Percentiles rank a stretch among this genome's conserved stretches.
phyloP scores from a whole-genome alignment of 129 eudicot species.

The Kitagawia praeruptora region DNA sequence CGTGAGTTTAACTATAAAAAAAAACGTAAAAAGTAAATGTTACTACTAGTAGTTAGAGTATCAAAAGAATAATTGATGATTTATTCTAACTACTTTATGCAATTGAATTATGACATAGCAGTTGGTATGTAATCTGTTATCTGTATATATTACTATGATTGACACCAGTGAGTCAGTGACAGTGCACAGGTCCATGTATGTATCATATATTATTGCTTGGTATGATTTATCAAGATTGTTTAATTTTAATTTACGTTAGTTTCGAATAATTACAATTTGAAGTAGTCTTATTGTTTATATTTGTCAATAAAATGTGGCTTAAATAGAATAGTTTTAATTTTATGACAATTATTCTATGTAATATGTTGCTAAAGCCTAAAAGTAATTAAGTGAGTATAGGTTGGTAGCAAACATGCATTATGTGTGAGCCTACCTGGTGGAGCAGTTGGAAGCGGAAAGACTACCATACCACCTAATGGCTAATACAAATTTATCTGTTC shows the following conservation, averaged over 20 bases:
- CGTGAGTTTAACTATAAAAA: too few relatives aligned
- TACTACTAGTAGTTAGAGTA: too few relatives aligned
- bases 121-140: background rate
- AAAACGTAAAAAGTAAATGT: too few relatives aligned
- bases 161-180: background rate
- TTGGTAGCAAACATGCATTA: constrained; percentile 3
- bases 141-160: background rate
- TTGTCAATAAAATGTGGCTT: too few relatives aligned
- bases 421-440: constrained; percentile 3
- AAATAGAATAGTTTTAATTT: too few relatives aligned
- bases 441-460: background rate
- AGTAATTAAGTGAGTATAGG: background rate
- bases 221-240: background rate
- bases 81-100: background rate
- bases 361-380: background rate
- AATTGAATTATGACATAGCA: background rate
- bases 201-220: background rate
- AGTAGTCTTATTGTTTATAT: too few relatives aligned
- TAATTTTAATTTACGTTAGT: background rate
- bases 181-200: background rate
- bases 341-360: background rate
- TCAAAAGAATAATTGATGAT: background rate
- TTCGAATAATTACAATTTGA: background rate
- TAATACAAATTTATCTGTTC: background rate
- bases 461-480: background rate